phyloP scores from a whole-genome alignment of 345 rosid genomes.

The Abelmoschus esculentus region DNA sequence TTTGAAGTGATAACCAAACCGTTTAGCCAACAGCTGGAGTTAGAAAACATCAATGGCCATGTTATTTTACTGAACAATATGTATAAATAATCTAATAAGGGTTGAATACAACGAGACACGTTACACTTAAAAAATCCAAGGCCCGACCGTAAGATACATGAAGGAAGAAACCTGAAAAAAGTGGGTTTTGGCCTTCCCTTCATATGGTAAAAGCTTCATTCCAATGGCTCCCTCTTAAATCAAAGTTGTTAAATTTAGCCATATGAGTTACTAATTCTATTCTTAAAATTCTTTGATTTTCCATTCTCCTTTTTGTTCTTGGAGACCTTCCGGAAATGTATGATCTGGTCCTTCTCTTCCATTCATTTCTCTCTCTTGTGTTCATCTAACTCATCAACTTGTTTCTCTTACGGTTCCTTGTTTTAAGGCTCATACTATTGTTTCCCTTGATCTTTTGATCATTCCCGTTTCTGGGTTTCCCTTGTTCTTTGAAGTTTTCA shows the following conservation, averaged over 20 bases:
- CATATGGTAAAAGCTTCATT: background rate
- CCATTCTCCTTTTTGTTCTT: too few species aligned
- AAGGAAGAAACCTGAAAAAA: background rate
- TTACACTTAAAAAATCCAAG: too few species aligned
- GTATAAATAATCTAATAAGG: too few species aligned
- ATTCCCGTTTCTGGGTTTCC: background rate
- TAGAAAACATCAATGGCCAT: background rate
- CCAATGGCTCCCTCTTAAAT: background rate
- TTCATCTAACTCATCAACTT: background rate
- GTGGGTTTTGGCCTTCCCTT: too few species aligned
- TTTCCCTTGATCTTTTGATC: conserved; percentile 4
- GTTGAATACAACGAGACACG: too few species aligned
- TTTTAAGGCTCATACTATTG: background rate
- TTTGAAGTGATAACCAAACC: background rate
- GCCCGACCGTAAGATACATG: too few species aligned
- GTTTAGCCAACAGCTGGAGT: background rate
- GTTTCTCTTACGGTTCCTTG: background rate
- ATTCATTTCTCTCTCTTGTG: background rate
- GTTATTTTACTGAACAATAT: background rate
- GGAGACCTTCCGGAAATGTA: too few species aligned
- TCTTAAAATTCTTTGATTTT: background rate
- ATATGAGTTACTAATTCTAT: background rate
- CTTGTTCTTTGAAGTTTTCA: background rate
- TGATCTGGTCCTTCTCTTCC: background rate
- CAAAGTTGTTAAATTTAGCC: background rate